These are phyloP conservation scores for Lumnitzera racemosa DNA, from an alignment of 345 rosid species.

Conservation along the genomic window DNA sequence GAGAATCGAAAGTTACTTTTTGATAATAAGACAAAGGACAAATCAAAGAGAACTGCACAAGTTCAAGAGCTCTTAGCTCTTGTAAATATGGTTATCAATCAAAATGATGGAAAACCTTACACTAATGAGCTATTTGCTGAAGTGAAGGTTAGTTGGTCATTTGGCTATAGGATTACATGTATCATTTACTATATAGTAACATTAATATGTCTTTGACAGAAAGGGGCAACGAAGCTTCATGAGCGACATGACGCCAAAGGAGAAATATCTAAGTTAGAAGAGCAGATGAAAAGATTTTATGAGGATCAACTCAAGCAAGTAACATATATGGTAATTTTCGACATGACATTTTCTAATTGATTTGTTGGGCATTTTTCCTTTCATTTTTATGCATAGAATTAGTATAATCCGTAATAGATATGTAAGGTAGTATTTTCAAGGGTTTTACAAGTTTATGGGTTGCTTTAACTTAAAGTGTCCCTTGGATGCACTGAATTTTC, in stretches of 20 bases:
- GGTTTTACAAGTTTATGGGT: no score
- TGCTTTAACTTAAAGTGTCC: no score
- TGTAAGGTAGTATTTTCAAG: no score
- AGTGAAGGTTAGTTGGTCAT: constrained; percentile 38
- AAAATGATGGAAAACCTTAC: constrained; percentile 70
- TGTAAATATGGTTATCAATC: constrained; percentile 38
- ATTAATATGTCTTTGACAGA: constrained; percentile 26
- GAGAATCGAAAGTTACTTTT: constrained; percentile 55
- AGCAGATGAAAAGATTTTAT: constrained; percentile 47
- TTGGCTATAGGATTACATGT: neutral
- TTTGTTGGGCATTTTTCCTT: neutral
- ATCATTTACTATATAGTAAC: neutral
- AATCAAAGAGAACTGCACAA: constrained; percentile 43
- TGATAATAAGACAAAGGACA: constrained; percentile 74
- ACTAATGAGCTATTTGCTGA: constrained; percentile 65
- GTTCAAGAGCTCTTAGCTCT: constrained; percentile 57
- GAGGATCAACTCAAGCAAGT: constrained; percentile 58
- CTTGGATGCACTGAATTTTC: no score
- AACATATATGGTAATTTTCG: constrained; percentile 45
- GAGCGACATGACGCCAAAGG: constrained; percentile 45
- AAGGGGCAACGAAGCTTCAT: constrained; percentile 56
- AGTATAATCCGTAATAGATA: no score
- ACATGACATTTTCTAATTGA: neutral
- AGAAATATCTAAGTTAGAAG: constrained; percentile 22
- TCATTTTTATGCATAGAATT: neutral